phyloP scores from a whole-genome alignment of 2,329 filamentous ascomycete genomes.

The Cladosporium sp. region DNA sequence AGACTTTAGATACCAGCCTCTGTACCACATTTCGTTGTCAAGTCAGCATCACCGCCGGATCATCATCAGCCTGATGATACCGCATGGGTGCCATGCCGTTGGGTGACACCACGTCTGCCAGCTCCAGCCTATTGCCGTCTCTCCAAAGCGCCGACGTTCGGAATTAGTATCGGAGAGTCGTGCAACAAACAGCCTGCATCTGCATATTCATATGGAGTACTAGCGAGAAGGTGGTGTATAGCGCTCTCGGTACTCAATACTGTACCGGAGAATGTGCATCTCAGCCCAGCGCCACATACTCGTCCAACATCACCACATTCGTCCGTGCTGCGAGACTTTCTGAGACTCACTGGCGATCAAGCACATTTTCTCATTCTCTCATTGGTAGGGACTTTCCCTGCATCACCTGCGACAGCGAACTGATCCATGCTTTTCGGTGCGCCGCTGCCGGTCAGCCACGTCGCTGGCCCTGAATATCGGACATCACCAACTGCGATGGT shows the following conservation, averaged over 20 bases:
- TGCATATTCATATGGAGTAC: no score
- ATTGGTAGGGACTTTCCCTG: neutral
- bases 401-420: no score
- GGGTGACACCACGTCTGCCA: neutral
- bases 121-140: no score
- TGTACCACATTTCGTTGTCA: neutral
- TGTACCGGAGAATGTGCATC: neutral
- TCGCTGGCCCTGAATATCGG: neutral
- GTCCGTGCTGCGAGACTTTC: neutral
- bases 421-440: neutral
- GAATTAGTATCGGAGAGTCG: no score
- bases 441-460: neutral
- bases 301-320: neutral
- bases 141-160: no score
- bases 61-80: neutral
- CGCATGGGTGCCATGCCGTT: neutral
- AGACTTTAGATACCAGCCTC: slow-evolving; percentile 5
- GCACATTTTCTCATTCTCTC: neutral
- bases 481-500: neutral
- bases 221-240: no score
- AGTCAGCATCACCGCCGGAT: neutral
- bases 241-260: no score
- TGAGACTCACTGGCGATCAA: slow-evolving; percentile 3
- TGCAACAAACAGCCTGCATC: no score
- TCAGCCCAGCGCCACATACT: slow-evolving; percentile 2